phyloP scores from a whole-genome alignment of 768 basidiomycete species.

The Trametes elegans region DNA sequence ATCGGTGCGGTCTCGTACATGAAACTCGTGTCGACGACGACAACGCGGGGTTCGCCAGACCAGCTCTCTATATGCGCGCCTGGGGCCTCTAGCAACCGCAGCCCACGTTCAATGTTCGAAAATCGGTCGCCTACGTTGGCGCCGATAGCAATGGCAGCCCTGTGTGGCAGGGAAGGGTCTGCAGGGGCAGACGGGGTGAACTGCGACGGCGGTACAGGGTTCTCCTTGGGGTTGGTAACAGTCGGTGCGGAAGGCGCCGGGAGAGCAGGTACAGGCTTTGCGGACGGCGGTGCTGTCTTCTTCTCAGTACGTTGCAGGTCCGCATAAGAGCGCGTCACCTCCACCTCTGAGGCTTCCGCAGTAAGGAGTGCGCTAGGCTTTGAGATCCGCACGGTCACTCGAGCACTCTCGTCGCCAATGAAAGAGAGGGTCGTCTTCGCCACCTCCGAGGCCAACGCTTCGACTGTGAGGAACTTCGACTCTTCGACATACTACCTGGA shows the following conservation, averaged over 20 bases:
- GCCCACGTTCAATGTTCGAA: conserved; percentile 74
- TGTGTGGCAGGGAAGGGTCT: conserved; percentile 25
- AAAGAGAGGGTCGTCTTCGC: conserved; percentile 45
- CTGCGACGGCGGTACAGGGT: background rate
- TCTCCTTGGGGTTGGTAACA: too few species aligned
- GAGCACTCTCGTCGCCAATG: conserved; percentile 19
- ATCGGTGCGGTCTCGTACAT: conserved; percentile 93
- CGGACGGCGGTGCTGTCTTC: background rate
- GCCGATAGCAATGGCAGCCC: conserved; percentile 75
- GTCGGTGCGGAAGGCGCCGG: background rate
- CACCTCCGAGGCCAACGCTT: conserved; percentile 62
- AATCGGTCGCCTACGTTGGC: conserved; percentile 90
- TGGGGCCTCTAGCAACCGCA: conserved; percentile 65
- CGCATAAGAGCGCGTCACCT: conserved; percentile 46
- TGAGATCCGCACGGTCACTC: conserved; percentile 54
- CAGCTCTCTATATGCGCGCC: conserved; percentile 19
- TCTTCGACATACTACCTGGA: conserved; percentile 42
- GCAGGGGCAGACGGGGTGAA: background rate
- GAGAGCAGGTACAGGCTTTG: background rate
- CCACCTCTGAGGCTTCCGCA: conserved; percentile 63
- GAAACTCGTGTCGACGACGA: conserved; percentile 77
- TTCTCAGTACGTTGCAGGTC: too few species aligned
- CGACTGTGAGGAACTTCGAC: conserved; percentile 61
- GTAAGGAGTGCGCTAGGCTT: conserved; percentile 72
- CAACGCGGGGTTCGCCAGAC: conserved; percentile 26